phyloP scores from a whole-genome alignment of 2,329 filamentous ascomycete species.

The Colletotrichum tamarilloi region DNA sequence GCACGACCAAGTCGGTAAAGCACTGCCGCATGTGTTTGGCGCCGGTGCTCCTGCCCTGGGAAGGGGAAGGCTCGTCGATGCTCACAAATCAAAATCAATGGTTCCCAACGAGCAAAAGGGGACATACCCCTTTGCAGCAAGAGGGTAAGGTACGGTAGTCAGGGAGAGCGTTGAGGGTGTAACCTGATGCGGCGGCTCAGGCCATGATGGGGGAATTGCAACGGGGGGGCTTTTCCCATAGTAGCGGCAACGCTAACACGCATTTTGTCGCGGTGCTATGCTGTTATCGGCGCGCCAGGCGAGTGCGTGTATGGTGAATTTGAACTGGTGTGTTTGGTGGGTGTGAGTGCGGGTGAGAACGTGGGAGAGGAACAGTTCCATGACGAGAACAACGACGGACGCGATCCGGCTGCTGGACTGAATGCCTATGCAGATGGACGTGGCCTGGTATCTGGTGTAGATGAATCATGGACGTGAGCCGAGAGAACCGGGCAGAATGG shows the following conservation, averaged over 20 bases:
- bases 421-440: not conserved
- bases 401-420: not conserved
- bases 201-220: not conserved
- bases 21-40: slow-evolving; percentile 19
- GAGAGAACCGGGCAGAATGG: slow-evolving; percentile 24
- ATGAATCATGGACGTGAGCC: not conserved
- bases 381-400: not conserved
- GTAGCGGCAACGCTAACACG: not conserved
- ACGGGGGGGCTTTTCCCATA: not conserved
- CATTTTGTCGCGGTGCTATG: slow-evolving; percentile 2
- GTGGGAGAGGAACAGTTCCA: not conserved
- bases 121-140: slow-evolving; percentile 1
- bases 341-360: slow-evolving; percentile 14
- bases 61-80: not conserved
- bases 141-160: not conserved
- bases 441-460: not conserved
- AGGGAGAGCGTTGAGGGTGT: slow-evolving; percentile 10
- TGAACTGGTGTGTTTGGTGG: not conserved
- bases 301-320: not conserved
- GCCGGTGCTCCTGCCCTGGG: not conserved
- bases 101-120: slow-evolving; percentile 19
- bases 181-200: slow-evolving; percentile 16
- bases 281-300: slow-evolving; percentile 1
- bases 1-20: slow-evolving; percentile 11
- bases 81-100: slow-evolving; percentile 15